Evolutionary conservation across 2,329 filamentous ascomycete genomes (phyloP), one percentile per base, ranked within the genome.

Genomic region (Acephala macrosclerotiorum): DNA sequence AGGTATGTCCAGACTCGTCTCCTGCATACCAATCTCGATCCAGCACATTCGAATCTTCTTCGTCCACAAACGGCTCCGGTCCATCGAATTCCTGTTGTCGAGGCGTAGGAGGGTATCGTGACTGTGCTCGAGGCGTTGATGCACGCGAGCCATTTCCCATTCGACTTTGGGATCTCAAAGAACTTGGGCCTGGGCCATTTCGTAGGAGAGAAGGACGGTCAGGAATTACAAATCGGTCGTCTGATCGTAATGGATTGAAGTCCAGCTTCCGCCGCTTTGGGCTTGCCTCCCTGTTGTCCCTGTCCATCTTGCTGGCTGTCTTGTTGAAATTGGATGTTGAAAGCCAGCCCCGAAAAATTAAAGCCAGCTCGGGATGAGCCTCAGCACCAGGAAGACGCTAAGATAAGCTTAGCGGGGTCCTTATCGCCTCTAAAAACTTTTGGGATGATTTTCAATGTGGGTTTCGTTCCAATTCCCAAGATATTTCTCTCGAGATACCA

Each of bases 21-120:
- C 92, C 92, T 25, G 88, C 89, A 74, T 97, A 97, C 94, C 94
- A 97, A 78, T 97, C 94, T 68, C 94, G 88, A 76, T 97, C 94
- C 62, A 97, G 83, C 11, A 89, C 92, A 68, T 86, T 86, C 20
- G 88, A 86, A 69, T 96, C 92, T 67, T 92, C 87, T 45, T 90
- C 85, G 38, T 85, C 83, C 16, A 88, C 83, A 16, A 82, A 81
- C 2, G 87, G 84, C 73, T 91, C 89, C 0, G 87, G 85, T 2
- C 84, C 85, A 56, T 91, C 87, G 65, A 89, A 87, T 63, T 86
- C 84, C 26, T 81, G 76, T 70, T 87, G 89, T 26, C 70, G 71
- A 49, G 77, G 74, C 2, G 74, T 78, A 42, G 78, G 76, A 36
- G 73, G 67, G 60, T 74, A 76, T 70, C 74, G 68, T 25, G 74